Percentiles rank a stretch among this genome's conserved stretches.
phyloP scores from a whole-genome alignment of 306 rosid species.

The Delonix regia region DNA sequence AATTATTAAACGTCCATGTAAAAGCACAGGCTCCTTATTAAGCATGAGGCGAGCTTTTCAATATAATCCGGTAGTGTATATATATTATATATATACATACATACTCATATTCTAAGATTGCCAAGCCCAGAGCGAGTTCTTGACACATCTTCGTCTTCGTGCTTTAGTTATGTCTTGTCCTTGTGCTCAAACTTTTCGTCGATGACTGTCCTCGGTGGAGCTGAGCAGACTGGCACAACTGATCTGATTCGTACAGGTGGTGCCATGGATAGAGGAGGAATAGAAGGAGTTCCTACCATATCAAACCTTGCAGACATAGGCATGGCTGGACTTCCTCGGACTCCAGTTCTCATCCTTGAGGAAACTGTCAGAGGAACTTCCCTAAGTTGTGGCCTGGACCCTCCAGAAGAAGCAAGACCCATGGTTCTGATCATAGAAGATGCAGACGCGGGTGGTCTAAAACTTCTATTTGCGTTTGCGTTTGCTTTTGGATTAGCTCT shows the following conservation, averaged over 20 bases:
- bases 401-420: conserved; percentile 41
- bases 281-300: conserved; percentile 47
- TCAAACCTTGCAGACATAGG: conserved; percentile 41
- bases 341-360: conserved; percentile 55
- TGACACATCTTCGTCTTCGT: conserved; percentile 40
- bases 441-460: conserved; percentile 46
- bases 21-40: conserved; percentile 28
- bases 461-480: conserved; percentile 44
- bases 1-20: conserved; percentile 31
- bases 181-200: conserved; percentile 34
- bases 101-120: conserved; percentile 44
- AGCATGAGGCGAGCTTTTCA: conserved; percentile 31
- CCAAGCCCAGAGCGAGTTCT: conserved; percentile 52
- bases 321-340: conserved; percentile 42
- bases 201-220: conserved; percentile 66
- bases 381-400: conserved; percentile 45
- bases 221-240: conserved; percentile 84
- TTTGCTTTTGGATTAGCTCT: conserved; percentile 46
- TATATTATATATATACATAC: conserved; percentile 19
- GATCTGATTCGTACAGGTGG: conserved; percentile 81
- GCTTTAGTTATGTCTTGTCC: conserved; percentile 45
- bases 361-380: conserved; percentile 44
- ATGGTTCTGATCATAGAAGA: conserved; percentile 50
- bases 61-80: background rate
- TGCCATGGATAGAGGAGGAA: conserved; percentile 54